A percentile compares a stretch with the other conserved stretches of the same genome.
These are phyloP conservation scores for Dendrobium catenatum DNA, from an alignment of 106 monocot genomes.

Conservation along the genomic window DNA sequence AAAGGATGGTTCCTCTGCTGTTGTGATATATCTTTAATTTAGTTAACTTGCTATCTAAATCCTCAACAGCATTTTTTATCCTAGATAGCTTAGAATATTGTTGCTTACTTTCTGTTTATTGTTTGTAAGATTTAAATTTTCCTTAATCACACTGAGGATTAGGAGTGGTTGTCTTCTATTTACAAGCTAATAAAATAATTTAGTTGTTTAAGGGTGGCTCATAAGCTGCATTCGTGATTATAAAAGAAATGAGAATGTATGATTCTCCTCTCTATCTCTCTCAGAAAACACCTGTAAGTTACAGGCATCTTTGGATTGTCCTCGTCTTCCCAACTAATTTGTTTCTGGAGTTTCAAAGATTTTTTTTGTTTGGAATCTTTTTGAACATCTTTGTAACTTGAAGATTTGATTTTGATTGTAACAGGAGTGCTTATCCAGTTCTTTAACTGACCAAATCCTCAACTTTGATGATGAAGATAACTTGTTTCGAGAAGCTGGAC, in stretches of 20 bases:
- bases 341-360: too few relatives aligned
- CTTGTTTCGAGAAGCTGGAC: slow-evolving; percentile 5
- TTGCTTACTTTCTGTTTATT: background rate
- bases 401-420: background rate
- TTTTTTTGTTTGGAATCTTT: background rate
- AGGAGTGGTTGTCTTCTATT: background rate
- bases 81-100: background rate
- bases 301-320: too few relatives aligned
- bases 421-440: slow-evolving; percentile 58
- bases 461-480: slow-evolving; percentile 46
- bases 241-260: background rate
- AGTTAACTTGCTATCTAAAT: background rate
- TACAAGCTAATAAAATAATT: background rate
- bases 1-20: background rate
- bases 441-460: slow-evolving; percentile 42
- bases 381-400: background rate
- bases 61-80: background rate
- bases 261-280: too few relatives aligned
- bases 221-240: background rate
- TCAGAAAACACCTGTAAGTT: too few relatives aligned
- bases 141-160: background rate
- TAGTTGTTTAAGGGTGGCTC: background rate
- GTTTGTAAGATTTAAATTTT: background rate
- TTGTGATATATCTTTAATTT: background rate
- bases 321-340: too few relatives aligned